Base-by-base conservation (phyloP, 805 yeast genomes). In the Isabelozyma pseudorhagii region DNA sequence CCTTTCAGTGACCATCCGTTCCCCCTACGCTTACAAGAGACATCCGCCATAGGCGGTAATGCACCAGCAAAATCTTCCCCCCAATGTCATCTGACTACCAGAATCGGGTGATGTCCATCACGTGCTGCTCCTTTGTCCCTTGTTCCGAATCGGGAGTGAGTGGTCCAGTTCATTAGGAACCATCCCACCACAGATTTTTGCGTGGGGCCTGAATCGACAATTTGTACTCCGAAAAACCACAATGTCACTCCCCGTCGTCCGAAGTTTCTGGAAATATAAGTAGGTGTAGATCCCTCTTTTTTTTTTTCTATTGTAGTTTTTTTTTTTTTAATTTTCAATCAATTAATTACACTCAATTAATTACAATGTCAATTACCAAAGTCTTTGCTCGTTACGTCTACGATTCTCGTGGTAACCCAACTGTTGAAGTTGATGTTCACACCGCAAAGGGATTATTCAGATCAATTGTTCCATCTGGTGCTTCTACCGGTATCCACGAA, bases 341-440 rank as follows among this genome's bases (percentile, higher is more conserved):
- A 21, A 21, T 21, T 21, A 21, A 21, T 21, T 21, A 21, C 25
- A 21, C 25, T 31, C n/a, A 1, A 9, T 31, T 38, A 15, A 38
- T n/a, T n/a, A 42, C n/a, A 42, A 58, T 56, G 59, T 18, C 59
- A 10, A 49, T 52, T 38, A 31, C 48, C 27, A 52, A 52, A 46
- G 40, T 60, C 21, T 45, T 47, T 42, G 52, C 64, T 11, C 52
- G 62, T 44, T 46, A 45, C 41, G 59, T 60, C 39, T 60, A 60
- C 51, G 64, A 60, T 47, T 60, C 64, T 15, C 51, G 64, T 38
- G 64, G 64, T 38, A 58, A 58, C 51, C 64, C 64, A 44, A 60
- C 64, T 3, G 60, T 60, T 21, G 64, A 60, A 50, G 61, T 60
- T 39, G 58, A 57, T 29, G n/a, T 58, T 13, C 46, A 47, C 44